Conservation (phyloP, 139 green algal species). For the Pseudopediastrum boryanum region DNA sequence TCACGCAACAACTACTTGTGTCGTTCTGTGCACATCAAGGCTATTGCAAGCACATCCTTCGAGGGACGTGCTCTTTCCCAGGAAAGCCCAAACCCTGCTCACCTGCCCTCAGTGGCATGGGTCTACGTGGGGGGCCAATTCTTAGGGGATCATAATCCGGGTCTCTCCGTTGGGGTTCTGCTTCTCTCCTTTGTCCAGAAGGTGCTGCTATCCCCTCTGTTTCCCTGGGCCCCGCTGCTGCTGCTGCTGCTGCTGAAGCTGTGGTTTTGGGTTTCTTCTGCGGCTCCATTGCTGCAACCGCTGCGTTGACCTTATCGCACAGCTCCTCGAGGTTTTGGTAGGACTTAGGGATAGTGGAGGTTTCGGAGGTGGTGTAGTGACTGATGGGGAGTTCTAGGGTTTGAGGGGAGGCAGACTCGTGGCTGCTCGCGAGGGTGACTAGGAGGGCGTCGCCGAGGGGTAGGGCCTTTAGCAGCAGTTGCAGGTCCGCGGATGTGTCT, state of each 20-base stretch:
- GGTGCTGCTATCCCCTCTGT: too few species aligned
- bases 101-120: not conserved
- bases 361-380: constrained; percentile 7
- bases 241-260: not conserved
- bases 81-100: not conserved
- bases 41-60: not conserved
- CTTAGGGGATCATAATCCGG: constrained; percentile 20
- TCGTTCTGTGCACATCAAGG: not conserved
- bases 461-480: constrained; percentile 30
- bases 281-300: not conserved
- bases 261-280: constrained; percentile 24
- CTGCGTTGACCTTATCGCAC: not conserved
- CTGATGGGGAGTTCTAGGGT: constrained; percentile 8
- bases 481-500: not conserved
- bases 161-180: constrained; percentile 10
- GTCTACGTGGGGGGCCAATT: not conserved
- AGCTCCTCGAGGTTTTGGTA: constrained; percentile 35
- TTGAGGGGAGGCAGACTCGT: not conserved
- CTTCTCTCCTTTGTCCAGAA: constrained; percentile 5
- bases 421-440: constrained; percentile 8
- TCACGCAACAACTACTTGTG: too few species aligned
- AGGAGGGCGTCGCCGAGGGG: constrained; percentile 18
- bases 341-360: not conserved
- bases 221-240: not conserved
- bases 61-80: not conserved